Conservation (phyloP, 192 early-diverging fungal species). For the Coemansia sp. region DNA sequence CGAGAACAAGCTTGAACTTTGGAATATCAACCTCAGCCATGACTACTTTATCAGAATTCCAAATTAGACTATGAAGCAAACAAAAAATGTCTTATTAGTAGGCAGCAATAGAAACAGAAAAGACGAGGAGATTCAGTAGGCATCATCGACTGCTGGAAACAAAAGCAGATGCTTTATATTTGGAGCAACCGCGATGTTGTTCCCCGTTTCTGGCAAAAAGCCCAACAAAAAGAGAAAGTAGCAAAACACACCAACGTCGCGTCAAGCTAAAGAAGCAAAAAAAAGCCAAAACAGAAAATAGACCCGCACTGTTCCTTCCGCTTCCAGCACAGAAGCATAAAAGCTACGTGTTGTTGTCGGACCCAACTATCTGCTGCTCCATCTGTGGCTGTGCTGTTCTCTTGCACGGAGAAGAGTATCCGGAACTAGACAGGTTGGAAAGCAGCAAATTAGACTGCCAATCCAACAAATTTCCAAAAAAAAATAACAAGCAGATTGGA, state of each 20-base stretch:
- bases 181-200: too few species aligned
- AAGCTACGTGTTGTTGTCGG: background rate
- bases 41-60: conserved; percentile 22
- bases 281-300: background rate
- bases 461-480: background rate
- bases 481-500: conserved; percentile 16
- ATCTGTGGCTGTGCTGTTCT: background rate
- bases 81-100: background rate
- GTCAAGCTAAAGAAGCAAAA: background rate
- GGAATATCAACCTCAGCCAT: conserved; percentile 37
- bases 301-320: background rate
- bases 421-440: background rate
- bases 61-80: conserved; percentile 18
- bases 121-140: background rate
- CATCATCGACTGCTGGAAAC: background rate
- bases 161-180: too few species aligned
- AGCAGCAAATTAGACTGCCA: background rate
- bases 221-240: too few species aligned
- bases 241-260: too few species aligned
- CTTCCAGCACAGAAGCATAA: background rate
- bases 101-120: background rate
- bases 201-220: too few species aligned
- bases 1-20: conserved; percentile 65
- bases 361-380: background rate
- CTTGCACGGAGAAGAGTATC: background rate